Percentiles rank a stretch among this genome's conserved stretches.
Evolutionary conservation across 345 rosid species (phyloP).

Genomic region (Aquilaria yunnanensis): DNA sequence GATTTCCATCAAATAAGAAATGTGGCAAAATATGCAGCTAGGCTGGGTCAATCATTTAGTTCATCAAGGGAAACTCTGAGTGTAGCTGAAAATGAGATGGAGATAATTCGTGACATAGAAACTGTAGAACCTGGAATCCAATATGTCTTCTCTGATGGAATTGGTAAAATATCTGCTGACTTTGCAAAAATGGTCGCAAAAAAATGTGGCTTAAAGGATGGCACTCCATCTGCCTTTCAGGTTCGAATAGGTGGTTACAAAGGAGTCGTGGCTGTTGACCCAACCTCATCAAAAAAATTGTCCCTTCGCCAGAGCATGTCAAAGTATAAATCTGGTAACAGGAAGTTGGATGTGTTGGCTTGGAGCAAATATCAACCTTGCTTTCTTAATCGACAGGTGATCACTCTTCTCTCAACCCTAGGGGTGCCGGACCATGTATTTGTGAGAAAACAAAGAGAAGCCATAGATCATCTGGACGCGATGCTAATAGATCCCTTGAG

Average conservation of each 20-base stretch:
- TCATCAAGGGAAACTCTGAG: conserved; percentile 43
- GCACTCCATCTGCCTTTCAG: conserved; percentile 36
- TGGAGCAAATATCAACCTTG: conserved; percentile 52
- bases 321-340: conserved; percentile 24
- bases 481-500: conserved; percentile 48
- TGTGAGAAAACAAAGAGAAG: conserved; percentile 54
- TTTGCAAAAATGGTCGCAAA: conserved; percentile 41
- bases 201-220: conserved; percentile 24
- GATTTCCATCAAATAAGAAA: conserved; percentile 33
- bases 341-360: conserved; percentile 39
- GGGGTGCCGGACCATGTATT: conserved; percentile 33
- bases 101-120: conserved; percentile 45
- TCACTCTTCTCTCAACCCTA: conserved; percentile 56
- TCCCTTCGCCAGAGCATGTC: conserved; percentile 36
- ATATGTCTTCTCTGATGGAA: conserved; percentile 42
- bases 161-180: conserved; percentile 54
- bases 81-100: conserved; percentile 29
- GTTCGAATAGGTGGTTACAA: conserved; percentile 45
- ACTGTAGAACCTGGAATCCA: conserved; percentile 1
- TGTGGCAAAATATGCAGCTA: conserved; percentile 50
- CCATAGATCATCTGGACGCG: conserved; percentile 52
- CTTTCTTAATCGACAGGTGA: conserved; percentile 51
- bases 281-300: conserved; percentile 32
- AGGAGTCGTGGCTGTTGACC: conserved; percentile 76
- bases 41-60: conserved; percentile 47